Evolutionary conservation across 495 filamentous ascomycete genomes (phyloP), one percentile per base, ranked within the genome.

Genomic region (Aspergillus incahuasiensis): DNA sequence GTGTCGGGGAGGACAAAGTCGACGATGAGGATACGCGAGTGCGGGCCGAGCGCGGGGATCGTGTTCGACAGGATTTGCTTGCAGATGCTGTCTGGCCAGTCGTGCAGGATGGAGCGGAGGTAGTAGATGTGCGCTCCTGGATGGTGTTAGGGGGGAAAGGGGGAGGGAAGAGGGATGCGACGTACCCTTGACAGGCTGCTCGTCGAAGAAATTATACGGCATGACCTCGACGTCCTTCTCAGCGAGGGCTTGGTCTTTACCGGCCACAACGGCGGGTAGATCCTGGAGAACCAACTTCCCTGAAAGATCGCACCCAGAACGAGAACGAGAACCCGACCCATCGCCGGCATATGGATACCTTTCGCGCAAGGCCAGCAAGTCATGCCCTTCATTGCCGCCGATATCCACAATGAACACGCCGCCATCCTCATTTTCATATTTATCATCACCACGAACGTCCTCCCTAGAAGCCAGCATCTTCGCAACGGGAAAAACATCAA

Each of bases 81-180:
- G 35, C 72, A 74, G 24, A 71, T 62, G 4, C 64, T 18, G 48
- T 79, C 74, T 0, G 73, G 68, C 74, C 76, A 79, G 60, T 77
- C 71, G 40, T 78, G 74, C 58, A 76, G 73, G 32, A 79, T 71
- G 19, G 65, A 59, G n/a, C 74, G 70, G 52, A 75, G 72, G 56
- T 74, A 73, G 59, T 76, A 79, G 1, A 52, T 63, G 35, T 62
- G 60, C 5, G 75, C 75, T 8, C 67, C 71, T 67, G 38, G 0
- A 9, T 40, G 15, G 15, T 9, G n/a, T 28, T 28, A 40, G 15
- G 2, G 18, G n/a, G 5, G 38, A 16, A 40, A 18, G 38, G n/a
- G 5, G 5, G 38, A 18, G 3, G n/a, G 5, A 18, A 16, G 5
- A 43, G 25, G 19, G 19, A 15, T 18, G 3, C 16, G 22, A 48